phyloP scores from a whole-genome alignment of 495 filamentous ascomycete genomes.

The Xylaria scruposa region DNA sequence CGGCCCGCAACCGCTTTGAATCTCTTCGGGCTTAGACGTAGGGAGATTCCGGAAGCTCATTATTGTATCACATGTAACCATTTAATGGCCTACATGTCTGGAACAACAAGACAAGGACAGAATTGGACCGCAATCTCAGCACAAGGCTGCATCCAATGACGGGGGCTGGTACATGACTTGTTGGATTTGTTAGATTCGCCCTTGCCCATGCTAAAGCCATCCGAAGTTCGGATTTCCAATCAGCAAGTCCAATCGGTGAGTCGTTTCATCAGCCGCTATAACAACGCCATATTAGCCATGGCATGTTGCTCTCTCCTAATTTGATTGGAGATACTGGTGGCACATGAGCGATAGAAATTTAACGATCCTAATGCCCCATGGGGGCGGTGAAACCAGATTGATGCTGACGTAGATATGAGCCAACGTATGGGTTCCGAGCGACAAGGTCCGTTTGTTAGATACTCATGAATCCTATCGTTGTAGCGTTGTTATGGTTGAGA shows the following conservation, averaged over 20 bases:
- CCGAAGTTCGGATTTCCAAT: neutral
- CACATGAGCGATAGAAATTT: constrained; percentile 10
- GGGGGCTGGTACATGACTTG: neutral
- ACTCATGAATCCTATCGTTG: neutral
- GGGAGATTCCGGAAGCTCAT: neutral
- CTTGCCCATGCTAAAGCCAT: constrained; percentile 2
- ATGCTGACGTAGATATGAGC: constrained; percentile 18
- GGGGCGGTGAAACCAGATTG: neutral
- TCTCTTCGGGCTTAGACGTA: neutral
- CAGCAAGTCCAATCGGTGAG: neutral
- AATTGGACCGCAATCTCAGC: neutral
- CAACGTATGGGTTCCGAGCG: neutral
- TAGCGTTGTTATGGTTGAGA: neutral
- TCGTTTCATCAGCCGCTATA: constrained; percentile 3
- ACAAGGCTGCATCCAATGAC: neutral
- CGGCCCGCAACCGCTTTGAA: neutral
- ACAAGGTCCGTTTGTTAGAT: neutral
- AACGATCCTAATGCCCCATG: neutral
- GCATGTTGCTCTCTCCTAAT: neutral
- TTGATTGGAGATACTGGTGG: constrained; percentile 14
- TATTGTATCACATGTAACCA: neutral
- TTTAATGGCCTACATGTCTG: neutral
- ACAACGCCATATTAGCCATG: neutral
- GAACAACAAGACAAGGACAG: neutral
- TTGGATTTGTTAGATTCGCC: neutral